Evolutionary conservation across 73 alveolate genomes (phyloP).

Genomic region (Paramecium sexaurelia): DNA sequence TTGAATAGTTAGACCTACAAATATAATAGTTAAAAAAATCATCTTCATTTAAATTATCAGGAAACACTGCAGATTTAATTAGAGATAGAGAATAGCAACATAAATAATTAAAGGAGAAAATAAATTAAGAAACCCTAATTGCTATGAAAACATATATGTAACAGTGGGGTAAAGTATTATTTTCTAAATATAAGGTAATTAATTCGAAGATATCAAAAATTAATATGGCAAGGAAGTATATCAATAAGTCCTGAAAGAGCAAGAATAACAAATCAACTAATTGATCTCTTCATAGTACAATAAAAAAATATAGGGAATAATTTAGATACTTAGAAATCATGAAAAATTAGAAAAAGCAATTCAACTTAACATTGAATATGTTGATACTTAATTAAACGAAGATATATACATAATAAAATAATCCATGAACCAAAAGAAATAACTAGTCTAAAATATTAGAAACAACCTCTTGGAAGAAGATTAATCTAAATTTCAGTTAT

Average conservation of each 20-base stretch:
- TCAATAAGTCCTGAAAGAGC: not conserved
- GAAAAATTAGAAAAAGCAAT: slow-evolving; percentile 28
- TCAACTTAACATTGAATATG: not conserved
- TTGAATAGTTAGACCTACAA: not conserved
- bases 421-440: not conserved
- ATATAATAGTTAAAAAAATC: slow-evolving; percentile 10
- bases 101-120: not conserved
- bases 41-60: slow-evolving; percentile 15
- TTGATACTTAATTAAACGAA: not conserved
- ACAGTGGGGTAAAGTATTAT: slow-evolving; percentile 21
- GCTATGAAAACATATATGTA: not conserved
- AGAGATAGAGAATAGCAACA: slow-evolving; percentile 3
- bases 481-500: not conserved
- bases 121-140: not conserved
- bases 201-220: not conserved
- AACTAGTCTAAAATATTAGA: not conserved
- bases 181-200: not conserved
- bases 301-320: slow-evolving; percentile 14
- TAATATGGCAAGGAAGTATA: slow-evolving; percentile 3
- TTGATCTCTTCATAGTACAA: not conserved
- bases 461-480: not conserved
- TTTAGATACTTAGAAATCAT: not conserved
- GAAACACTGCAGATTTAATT: slow-evolving; percentile 28
- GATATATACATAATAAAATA: not conserved
- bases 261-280: not conserved